phyloP scores from a whole-genome alignment of 441 rosid species.

The Mallotus repandus region DNA sequence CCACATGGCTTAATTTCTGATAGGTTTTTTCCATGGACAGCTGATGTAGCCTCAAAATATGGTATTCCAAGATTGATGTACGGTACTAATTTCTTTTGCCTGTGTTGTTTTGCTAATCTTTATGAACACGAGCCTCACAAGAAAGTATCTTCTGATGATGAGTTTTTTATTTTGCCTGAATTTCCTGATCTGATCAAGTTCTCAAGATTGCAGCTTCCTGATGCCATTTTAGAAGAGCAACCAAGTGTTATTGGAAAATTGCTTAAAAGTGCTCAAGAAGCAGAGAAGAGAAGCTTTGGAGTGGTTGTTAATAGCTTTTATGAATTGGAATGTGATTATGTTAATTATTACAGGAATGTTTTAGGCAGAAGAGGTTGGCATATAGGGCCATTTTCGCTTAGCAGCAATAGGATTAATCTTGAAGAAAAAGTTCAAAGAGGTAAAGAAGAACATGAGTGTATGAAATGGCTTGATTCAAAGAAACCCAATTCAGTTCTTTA shows the following conservation, averaged over 20 bases:
- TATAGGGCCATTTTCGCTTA: slow-evolving; percentile 45
- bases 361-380: slow-evolving; percentile 36
- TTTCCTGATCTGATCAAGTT: slow-evolving; percentile 21
- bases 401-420: slow-evolving; percentile 15
- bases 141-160: slow-evolving; percentile 26
- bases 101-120: slow-evolving; percentile 9
- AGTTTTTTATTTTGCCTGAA: slow-evolving; percentile 14
- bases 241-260: slow-evolving; percentile 17
- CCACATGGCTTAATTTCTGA: slow-evolving; percentile 48
- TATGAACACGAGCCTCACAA: slow-evolving; percentile 33
- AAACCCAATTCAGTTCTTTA: slow-evolving; percentile 53
- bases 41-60: slow-evolving; percentile 32
- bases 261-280: slow-evolving; percentile 18
- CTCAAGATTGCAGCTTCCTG: slow-evolving; percentile 19
- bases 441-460: slow-evolving; percentile 34
- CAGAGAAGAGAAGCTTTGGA: slow-evolving; percentile 41
- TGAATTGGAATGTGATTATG: slow-evolving; percentile 50
- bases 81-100: slow-evolving; percentile 40
- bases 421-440: slow-evolving; percentile 44
- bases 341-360: slow-evolving; percentile 35
- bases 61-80: slow-evolving; percentile 45
- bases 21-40: slow-evolving; percentile 45
- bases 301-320: slow-evolving; percentile 51
- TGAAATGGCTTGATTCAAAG: slow-evolving; percentile 57
- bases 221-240: not conserved